Conservation (phyloP, 768 basidiomycete genomes). For the Filobasidium wieringae region DNA sequence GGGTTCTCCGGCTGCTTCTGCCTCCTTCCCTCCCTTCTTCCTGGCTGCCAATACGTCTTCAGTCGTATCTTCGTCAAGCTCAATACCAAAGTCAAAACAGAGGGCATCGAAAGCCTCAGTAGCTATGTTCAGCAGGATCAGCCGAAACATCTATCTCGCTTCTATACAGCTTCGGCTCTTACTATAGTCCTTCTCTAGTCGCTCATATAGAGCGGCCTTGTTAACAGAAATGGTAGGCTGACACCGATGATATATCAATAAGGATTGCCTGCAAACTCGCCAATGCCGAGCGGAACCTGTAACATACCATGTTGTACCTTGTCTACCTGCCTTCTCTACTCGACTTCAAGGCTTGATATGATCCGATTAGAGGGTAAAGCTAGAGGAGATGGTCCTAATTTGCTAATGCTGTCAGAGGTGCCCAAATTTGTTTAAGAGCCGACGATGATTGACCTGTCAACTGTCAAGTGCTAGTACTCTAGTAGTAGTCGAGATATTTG, state of each 20-base stretch:
- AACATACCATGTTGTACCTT: neutral
- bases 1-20: constrained; percentile 62
- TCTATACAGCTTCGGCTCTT: constrained; percentile 21
- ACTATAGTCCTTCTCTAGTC: constrained; percentile 77
- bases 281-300: neutral
- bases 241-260: too few species aligned
- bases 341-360: too few species aligned
- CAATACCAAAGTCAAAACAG: constrained; percentile 93
- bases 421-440: too few species aligned
- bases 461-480: too few species aligned
- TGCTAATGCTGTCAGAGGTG: too few species aligned
- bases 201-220: constrained; percentile 83
- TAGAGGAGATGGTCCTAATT: too few species aligned
- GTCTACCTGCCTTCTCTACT: neutral
- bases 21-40: constrained; percentile 57
- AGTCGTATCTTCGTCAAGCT: constrained; percentile 95
- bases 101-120: constrained; percentile 88
- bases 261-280: neutral
- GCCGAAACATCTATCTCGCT: constrained; percentile 2
- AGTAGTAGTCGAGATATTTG: too few species aligned
- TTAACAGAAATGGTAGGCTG: constrained; percentile 88
- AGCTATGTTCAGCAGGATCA: constrained; percentile 45
- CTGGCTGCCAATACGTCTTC: constrained; percentile 68
- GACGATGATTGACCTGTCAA: too few species aligned
- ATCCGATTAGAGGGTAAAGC: too few species aligned